Base-by-base conservation (phyloP, 2,329 filamentous ascomycete species). In the Pseudopithomyces chartarum region DNA sequence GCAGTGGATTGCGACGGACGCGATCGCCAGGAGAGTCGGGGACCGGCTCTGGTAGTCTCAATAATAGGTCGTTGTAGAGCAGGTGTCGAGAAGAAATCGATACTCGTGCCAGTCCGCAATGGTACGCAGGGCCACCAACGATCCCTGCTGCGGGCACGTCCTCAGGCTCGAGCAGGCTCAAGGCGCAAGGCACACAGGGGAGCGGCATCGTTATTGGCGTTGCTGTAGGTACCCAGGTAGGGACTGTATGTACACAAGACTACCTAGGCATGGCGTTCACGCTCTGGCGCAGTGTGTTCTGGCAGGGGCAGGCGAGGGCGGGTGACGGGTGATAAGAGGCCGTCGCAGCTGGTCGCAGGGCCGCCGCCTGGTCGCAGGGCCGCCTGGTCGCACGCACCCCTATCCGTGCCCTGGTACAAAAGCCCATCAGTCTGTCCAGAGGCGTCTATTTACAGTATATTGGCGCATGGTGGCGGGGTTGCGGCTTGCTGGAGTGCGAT, bases 391-490 rank as follows among this genome's bases (percentile, higher is more conserved):
- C 48, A 32, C 32, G 44, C 23, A 17, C 57, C 55, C 57, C 60
- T 63, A 60, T 63, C 56, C 32, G 32, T 56, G 52, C 47, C 55
- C 51, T 49, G 51, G 12, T 34, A 38, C 47, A 39, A 52, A 48
- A 45, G 42, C 40, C n/a, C 22, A 5, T 36, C 26, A 52, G 33
- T 48, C 47, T 51, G 52, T 39, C 26, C 44, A 58, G 61, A 61
- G 57, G 56, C 62, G 53, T 52, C 38, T 56, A 57, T 56, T 57
- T 63, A n/a, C n/a, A n/a, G n/a, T n/a, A 65, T 56, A 67, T 63
- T 64, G 56, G 44, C 4, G 47, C 47, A 51, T 12, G 15, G 34
- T 34, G 26, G 20, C 47, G 46, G 33, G 32, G 45, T 10, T 13
- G 34, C n/a, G 34, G 12, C 12, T 4, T 38, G 34, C n/a, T 10